These are phyloP conservation scores for Ustilago bromivora DNA, from an alignment of 1,284 basidiomycete genomes.

Conservation along the genomic window DNA sequence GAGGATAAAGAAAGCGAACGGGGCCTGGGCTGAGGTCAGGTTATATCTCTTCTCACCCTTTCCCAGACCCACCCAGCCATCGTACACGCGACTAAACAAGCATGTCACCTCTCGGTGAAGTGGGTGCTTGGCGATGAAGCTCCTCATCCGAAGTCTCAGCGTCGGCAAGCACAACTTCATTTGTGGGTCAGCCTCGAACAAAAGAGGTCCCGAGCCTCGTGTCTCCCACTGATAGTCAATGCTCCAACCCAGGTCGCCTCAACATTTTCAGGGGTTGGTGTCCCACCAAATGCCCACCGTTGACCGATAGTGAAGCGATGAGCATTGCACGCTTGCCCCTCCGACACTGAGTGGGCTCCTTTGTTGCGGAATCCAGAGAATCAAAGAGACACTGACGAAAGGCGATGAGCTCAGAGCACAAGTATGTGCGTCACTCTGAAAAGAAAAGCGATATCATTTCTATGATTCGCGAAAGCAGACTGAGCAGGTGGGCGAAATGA, in stretches of 20 bases:
- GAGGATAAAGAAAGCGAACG: background rate
- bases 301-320: background rate
- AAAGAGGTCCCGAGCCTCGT: background rate
- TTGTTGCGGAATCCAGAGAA: no score
- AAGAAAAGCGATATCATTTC: background rate
- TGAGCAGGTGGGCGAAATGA: background rate
- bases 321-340: background rate
- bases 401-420: background rate
- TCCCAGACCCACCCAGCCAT: no score
- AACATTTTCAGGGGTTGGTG: background rate
- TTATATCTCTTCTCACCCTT: background rate
- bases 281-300: background rate
- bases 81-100: background rate
- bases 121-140: background rate
- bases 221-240: background rate
- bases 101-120: background rate
- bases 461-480: background rate
- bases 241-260: background rate
- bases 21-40: background rate
- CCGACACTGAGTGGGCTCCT: background rate
- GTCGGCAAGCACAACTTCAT: conserved; percentile 13
- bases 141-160: background rate
- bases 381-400: background rate
- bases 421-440: background rate
- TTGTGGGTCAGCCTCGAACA: background rate